phyloP scores from a whole-genome alignment of 106 monocot species.

The Dendrobium huoshanense region DNA sequence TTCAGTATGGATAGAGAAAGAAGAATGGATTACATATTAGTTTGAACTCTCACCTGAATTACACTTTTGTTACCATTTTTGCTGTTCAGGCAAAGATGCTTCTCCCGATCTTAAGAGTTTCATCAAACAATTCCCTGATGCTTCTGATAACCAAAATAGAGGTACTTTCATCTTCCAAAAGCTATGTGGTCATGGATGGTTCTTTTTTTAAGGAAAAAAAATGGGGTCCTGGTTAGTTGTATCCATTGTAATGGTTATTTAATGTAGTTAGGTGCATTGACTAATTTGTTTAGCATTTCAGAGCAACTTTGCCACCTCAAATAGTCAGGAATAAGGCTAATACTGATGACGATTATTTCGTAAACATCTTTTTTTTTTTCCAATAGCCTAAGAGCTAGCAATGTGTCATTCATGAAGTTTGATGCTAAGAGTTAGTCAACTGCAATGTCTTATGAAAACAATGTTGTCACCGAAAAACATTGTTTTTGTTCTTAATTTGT shows the following conservation, averaged over 20 bases:
- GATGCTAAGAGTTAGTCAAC: neutral
- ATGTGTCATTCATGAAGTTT: neutral
- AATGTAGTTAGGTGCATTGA: neutral
- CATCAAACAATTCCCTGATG: slow-evolving; percentile 73
- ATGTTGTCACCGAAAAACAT: neutral
- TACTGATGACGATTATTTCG: neutral
- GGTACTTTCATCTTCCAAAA: slow-evolving; percentile 19
- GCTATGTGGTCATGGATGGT: neutral
- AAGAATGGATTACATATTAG: neutral
- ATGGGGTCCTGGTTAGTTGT: too few relatives aligned
- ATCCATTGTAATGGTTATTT: neutral
- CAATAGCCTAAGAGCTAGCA: neutral
- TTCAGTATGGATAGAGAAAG: neutral
- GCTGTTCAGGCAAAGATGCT: slow-evolving; percentile 48
- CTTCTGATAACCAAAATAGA: slow-evolving; percentile 34
- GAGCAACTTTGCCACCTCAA: neutral
- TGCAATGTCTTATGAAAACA: neutral
- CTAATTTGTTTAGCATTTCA: neutral
- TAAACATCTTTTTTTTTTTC: neutral
- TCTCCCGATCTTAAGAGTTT: slow-evolving; percentile 81
- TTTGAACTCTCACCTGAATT: neutral
- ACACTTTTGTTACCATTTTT: neutral
- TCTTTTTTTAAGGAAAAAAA: too few relatives aligned
- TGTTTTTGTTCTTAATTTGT: neutral
- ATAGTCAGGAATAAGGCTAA: neutral